These are phyloP conservation scores for Fragilaria radians DNA, from an alignment of 108 stramenopile species.

Conservation along the genomic window DNA sequence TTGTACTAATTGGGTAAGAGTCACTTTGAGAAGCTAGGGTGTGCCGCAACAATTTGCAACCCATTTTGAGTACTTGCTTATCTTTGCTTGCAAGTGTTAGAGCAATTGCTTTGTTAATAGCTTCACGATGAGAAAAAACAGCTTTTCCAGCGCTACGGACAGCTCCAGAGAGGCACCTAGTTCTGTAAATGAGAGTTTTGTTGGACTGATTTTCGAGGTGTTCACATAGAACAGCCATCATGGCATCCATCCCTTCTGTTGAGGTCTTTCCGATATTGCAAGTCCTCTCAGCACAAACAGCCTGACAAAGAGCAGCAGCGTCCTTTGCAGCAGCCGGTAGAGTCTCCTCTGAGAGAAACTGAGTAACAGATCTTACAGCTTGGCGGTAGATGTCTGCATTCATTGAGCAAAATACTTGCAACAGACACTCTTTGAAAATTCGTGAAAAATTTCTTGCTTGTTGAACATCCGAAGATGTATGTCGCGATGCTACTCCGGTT, in stretches of 20 bases:
- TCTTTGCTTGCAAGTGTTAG: conserved; percentile 59
- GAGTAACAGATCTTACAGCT: conserved; percentile 52
- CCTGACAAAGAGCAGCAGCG: conserved; percentile 66
- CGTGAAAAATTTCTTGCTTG: conserved; percentile 70
- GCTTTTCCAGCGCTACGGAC: conserved; percentile 57
- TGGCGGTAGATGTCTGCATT: conserved; percentile 48
- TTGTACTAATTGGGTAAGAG: conserved; percentile 48
- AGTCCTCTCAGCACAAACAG: conserved; percentile 51
- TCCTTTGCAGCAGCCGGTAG: conserved; percentile 76
- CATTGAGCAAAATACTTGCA: conserved; percentile 76
- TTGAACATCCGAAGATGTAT: conserved; percentile 71
- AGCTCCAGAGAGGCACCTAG: conserved; percentile 74
- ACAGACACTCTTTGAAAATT: conserved; percentile 69
- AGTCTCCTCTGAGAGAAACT: conserved; percentile 71
- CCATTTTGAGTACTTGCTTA: conserved; percentile 77
- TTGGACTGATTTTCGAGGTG: conserved; percentile 62
- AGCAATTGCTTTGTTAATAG: conserved; percentile 41
- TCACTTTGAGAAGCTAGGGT: conserved; percentile 72
- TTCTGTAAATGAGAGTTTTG: conserved; percentile 66
- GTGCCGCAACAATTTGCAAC: conserved; percentile 83
- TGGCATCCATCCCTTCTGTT: conserved; percentile 51
- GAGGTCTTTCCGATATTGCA: conserved; percentile 11
- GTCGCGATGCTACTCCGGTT: conserved; percentile 57
- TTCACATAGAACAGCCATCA: conserved; percentile 58
- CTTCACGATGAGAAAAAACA: conserved; percentile 45